These are phyloP conservation scores for Pichia sp. DNA, from an alignment of 1,139 yeast genomes.

Conservation along the genomic window DNA sequence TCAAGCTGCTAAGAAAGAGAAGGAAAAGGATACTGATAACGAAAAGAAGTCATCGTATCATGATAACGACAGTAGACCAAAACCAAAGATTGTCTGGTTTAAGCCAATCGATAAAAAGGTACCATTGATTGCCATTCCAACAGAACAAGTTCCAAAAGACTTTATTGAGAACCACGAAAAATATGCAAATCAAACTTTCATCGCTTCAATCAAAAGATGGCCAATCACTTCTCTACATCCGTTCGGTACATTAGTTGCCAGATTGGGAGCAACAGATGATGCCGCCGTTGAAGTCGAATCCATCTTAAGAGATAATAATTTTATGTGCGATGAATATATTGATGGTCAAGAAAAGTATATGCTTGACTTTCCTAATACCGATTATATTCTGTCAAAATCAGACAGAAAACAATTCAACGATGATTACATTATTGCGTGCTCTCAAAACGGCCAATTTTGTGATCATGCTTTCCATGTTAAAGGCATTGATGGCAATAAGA, in stretches of 20 bases:
- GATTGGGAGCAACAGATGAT: slow-evolving; percentile 77
- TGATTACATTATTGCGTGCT: slow-evolving; percentile 64
- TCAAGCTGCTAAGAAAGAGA: slow-evolving; percentile 68
- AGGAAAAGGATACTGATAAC: slow-evolving; percentile 29
- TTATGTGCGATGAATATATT: slow-evolving; percentile 79
- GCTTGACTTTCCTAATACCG: slow-evolving; percentile 31
- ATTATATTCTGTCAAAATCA: slow-evolving; percentile 30
- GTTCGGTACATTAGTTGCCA: slow-evolving; percentile 87
- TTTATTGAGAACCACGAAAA: slow-evolving; percentile 88
- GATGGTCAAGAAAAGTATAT: slow-evolving; percentile 37
- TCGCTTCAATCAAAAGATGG: slow-evolving; percentile 97
- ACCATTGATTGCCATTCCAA: slow-evolving; percentile 95
- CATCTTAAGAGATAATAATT: slow-evolving; percentile 87
- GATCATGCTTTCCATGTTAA: slow-evolving; percentile 82
- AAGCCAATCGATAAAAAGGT: slow-evolving; percentile 97
- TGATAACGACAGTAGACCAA: slow-evolving; percentile 40
- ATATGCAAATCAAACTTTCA: slow-evolving; percentile 77
- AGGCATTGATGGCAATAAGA: slow-evolving; percentile 50
- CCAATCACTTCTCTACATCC: slow-evolving; percentile 98
- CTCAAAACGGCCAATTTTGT: slow-evolving; percentile 54
- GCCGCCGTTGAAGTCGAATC: slow-evolving; percentile 81
- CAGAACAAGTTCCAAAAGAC: slow-evolving; percentile 95
- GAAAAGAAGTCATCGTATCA: slow-evolving; percentile 31
- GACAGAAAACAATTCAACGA: slow-evolving; percentile 55
- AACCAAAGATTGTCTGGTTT: slow-evolving; percentile 97